These are phyloP conservation scores for Sugiyamaella marilandica DNA, from an alignment of 805 yeast genomes.

Conservation along the genomic window DNA sequence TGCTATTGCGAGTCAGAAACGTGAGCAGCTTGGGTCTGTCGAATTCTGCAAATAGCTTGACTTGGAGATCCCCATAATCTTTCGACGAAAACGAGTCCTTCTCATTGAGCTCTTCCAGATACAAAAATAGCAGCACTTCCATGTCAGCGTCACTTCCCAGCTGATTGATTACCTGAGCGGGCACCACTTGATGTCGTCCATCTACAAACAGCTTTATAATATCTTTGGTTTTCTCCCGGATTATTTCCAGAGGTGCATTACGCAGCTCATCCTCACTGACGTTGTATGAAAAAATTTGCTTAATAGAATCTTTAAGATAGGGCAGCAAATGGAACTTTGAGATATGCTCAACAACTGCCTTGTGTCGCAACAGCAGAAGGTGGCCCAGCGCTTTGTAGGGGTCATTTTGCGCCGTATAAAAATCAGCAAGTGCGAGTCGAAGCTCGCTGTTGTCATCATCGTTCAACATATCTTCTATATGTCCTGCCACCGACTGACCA, in stretches of 20 bases:
- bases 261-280: conserved; percentile 35
- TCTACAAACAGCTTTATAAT: conserved; percentile 54
- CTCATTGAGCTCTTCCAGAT: conserved; percentile 53
- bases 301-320: conserved; percentile 44
- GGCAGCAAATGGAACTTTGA: conserved; percentile 58
- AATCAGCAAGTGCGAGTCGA: conserved; percentile 29
- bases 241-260: conserved; percentile 38
- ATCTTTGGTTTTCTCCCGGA: conserved; percentile 40
- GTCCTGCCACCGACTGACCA: conserved; percentile 38
- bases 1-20: conserved; percentile 52
- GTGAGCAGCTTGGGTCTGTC: conserved; percentile 51
- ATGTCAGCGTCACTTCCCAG: conserved; percentile 30
- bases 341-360: conserved; percentile 51
- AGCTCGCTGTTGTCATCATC: conserved; percentile 21
- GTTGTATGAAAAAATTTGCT: conserved; percentile 35
- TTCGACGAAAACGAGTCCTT: conserved; percentile 53
- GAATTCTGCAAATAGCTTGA: conserved; percentile 59
- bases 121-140: conserved; percentile 54
- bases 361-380: conserved; percentile 52
- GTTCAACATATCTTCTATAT: conserved; percentile 46
- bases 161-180: conserved; percentile 45
- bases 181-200: conserved; percentile 60
- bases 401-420: conserved; percentile 55
- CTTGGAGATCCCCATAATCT: conserved; percentile 62
- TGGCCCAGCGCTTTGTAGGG: conserved; percentile 62